Base-by-base conservation (phyloP, 2,329 filamentous ascomycete species). In the Exophiala sp. region DNA sequence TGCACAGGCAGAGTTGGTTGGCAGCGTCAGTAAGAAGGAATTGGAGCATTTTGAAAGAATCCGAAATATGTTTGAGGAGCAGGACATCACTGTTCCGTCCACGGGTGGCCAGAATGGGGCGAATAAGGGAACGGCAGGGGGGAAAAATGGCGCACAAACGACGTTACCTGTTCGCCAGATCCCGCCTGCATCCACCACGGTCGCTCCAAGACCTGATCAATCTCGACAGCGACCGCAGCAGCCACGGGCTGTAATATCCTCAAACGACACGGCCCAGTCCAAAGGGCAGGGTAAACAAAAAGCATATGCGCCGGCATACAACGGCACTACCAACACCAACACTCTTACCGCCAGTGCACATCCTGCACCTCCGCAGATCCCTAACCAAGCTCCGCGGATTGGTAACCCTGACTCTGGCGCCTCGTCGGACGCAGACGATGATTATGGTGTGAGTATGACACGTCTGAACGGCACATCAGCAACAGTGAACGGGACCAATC, bases 11-110 rank as follows among this genome's bases (percentile, higher is more conserved):
- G 93, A 97, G 70, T 77, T 98, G 34, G 83, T 97, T n/a, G 90
- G 90, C 13, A 90, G 85, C 70, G 93, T 98, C 44, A 95, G 88
- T 63, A 83, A 85, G 9, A 91, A 95, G 55, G 93, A 98, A 70
- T 72, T 98, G 34, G 79, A 85, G 41, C 93, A 98, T 65, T 98
- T 97, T 62, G 87, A 95, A 64, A 73, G 79, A 0, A 91, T 98
- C 4, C 76, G 93, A 32, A 81, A 78, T 14, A 79, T 81, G 14
- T 98, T 98, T 63, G 93, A 98, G 54, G 70, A 73, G 55, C 68
- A 71, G 48, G 65, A 70, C 32, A 65, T 68, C 13, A 59, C 61
- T 6, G 48, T 46, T 29, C 48, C 47, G 5, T 69, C 46, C 64
- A 65, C 10, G 63, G 68, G 55, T 10, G 64, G 40, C 16, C 16